phyloP scores from a whole-genome alignment of 164 flowering plant genomes.

The Taxillus chinensis region DNA sequence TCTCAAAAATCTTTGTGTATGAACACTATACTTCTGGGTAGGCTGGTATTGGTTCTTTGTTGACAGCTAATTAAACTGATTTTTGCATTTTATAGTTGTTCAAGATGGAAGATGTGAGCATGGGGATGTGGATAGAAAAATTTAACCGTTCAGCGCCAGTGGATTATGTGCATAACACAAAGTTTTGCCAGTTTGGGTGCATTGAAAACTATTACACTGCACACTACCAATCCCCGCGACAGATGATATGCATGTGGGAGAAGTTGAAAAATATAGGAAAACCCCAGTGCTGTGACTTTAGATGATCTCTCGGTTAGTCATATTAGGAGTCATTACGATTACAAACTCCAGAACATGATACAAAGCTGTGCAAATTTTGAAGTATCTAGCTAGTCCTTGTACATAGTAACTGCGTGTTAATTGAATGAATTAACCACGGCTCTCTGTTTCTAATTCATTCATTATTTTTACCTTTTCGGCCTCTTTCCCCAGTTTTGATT shows the following conservation, averaged over 20 bases:
- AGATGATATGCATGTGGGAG: conserved; percentile 79
- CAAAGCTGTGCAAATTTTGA: conserved; percentile 14
- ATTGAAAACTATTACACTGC: conserved; percentile 63
- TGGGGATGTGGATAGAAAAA: conserved; percentile 87
- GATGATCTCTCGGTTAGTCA: conserved; percentile 23
- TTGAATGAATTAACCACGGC: not conserved
- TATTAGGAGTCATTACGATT: not conserved
- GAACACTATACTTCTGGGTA: no score
- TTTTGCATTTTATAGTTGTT: conserved; percentile 37
- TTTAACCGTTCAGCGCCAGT: conserved; percentile 54
- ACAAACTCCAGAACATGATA: conserved; percentile 1
- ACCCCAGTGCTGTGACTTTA: conserved; percentile 68
- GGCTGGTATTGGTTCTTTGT: not conserved
- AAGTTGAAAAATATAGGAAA: conserved; percentile 33
- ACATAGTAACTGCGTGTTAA: conserved; percentile 6
- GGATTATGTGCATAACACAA: conserved; percentile 46
- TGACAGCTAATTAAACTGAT: not conserved
- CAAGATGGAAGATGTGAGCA: conserved; percentile 87
- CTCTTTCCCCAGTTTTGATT: not conserved
- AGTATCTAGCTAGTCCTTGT: conserved; percentile 12
- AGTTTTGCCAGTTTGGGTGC: conserved; percentile 75
- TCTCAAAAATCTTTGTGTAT: not conserved
- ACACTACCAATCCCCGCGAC: conserved; percentile 78
- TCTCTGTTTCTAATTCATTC: conserved; percentile 6
- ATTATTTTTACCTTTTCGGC: not conserved